Percentiles rank a stretch among this genome's conserved stretches.
Evolutionary conservation across 176 grass and related monocot genomes (phyloP).

Genomic region (Dendrocalamus sinicus): DNA sequence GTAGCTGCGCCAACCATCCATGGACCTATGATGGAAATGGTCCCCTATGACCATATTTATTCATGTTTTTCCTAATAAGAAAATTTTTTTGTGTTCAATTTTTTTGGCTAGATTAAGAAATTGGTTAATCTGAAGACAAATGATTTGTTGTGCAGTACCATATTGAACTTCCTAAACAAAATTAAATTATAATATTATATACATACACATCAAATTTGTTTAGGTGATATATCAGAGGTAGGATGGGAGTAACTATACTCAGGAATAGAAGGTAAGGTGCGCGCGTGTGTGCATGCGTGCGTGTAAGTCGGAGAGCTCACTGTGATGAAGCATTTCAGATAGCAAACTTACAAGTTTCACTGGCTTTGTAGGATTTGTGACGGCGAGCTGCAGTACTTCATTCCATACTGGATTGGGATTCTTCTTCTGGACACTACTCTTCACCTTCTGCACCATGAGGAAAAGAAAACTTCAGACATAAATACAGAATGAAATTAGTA

Average conservation of each 20-base stretch:
- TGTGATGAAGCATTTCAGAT: conserved; percentile 13
- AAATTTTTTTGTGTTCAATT: background rate
- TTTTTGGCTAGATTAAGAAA: background rate
- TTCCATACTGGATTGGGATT: conserved; percentile 79
- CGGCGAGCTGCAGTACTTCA: conserved; percentile 69
- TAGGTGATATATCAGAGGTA: too few relatives aligned
- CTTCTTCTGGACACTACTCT: conserved; percentile 84
- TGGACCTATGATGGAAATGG: background rate
- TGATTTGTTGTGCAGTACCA: background rate
- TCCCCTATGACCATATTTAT: background rate
- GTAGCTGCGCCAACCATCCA: background rate
- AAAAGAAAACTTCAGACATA: conserved; percentile 38
- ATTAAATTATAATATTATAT: background rate
- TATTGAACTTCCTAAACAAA: background rate
- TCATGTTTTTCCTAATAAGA: background rate
- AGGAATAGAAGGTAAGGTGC: too few relatives aligned
- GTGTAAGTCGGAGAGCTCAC: background rate
- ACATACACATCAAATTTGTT: too few relatives aligned
- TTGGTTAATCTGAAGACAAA: background rate
- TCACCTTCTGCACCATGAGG: conserved; percentile 60
- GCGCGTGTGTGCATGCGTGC: too few relatives aligned
- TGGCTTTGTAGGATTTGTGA: conserved; percentile 60
- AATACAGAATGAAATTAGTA: background rate
- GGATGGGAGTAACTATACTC: too few relatives aligned
- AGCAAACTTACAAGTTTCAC: conserved; percentile 72